These are phyloP conservation scores for Dioszegia aurantiaca DNA, from an alignment of 768 basidiomycete genomes.

Conservation along the genomic window DNA sequence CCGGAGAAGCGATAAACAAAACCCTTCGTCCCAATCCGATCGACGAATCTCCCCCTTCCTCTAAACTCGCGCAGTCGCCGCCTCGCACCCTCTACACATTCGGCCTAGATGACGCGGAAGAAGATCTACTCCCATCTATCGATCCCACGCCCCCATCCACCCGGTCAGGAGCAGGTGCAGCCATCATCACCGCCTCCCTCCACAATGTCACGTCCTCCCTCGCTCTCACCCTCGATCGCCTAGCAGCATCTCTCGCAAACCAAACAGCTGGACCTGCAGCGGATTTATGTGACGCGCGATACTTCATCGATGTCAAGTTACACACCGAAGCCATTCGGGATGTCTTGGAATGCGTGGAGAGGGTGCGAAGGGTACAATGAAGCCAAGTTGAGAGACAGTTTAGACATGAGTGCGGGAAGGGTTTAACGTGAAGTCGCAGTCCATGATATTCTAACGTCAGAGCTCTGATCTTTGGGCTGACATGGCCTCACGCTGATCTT, in stretches of 20 bases:
- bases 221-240: constrained; percentile 20
- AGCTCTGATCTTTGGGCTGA: too few species aligned
- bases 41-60: background rate
- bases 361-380: constrained; percentile 10
- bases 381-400: background rate
- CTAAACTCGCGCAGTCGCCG: background rate
- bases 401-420: too few species aligned
- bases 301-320: constrained; percentile 38
- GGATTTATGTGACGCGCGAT: constrained; percentile 19
- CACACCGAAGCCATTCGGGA: constrained; percentile 36
- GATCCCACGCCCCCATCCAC: background rate
- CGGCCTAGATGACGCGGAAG: background rate
- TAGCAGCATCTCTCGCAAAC: constrained; percentile 19
- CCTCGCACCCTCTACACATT: too few species aligned
- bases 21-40: background rate
- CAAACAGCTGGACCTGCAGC: background rate
- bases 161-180: background rate
- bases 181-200: constrained; percentile 6
- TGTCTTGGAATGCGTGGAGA: constrained; percentile 28
- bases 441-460: too few species aligned
- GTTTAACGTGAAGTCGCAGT: too few species aligned
- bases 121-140: background rate
- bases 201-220: constrained; percentile 12
- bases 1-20: constrained; percentile 10
- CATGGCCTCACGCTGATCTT: too few species aligned